Percentiles rank a stretch among this genome's conserved stretches.
Conservation (phyloP, 148 eudicot species). For the Rhododendron simsii region DNA sequence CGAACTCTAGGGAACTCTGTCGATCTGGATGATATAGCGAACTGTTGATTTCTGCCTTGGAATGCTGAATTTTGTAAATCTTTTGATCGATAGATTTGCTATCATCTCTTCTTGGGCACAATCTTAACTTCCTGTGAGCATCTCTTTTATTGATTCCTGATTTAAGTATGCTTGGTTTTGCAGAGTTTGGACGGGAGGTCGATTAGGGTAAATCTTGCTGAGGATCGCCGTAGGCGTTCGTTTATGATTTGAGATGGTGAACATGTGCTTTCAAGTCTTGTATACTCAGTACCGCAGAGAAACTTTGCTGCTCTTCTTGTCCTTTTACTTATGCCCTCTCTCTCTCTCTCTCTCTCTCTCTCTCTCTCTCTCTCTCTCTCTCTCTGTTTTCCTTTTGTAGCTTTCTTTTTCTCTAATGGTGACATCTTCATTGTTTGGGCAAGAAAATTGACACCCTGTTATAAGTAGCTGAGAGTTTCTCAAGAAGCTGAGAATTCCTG, state of each 20-base stretch:
- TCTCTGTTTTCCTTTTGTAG: background rate
- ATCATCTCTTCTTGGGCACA: background rate
- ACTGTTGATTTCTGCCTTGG: background rate
- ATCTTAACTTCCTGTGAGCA: background rate
- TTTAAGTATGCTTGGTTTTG: constrained; percentile 10
- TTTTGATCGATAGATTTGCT: background rate
- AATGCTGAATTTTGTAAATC: background rate
- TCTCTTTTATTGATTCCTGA: background rate
- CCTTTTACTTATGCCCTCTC: background rate
- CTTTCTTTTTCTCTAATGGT: background rate
- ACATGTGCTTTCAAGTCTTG: background rate
- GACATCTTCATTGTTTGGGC: background rate
- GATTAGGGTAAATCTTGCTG: constrained; percentile 67
- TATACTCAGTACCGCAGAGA: background rate
- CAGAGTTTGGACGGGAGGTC: constrained; percentile 72
- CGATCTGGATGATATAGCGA: background rate
- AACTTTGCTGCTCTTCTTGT: background rate
- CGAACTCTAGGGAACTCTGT: background rate
- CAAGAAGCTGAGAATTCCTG: background rate
- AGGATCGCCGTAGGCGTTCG: constrained; percentile 58
- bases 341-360: background rate
- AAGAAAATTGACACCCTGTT: background rate
- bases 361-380: background rate
- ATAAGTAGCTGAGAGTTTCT: background rate
- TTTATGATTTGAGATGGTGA: constrained; percentile 16